Evolutionary conservation across 2,329 filamentous ascomycete genomes (phyloP).

Genomic region (Epichloe brachyelytri): DNA sequence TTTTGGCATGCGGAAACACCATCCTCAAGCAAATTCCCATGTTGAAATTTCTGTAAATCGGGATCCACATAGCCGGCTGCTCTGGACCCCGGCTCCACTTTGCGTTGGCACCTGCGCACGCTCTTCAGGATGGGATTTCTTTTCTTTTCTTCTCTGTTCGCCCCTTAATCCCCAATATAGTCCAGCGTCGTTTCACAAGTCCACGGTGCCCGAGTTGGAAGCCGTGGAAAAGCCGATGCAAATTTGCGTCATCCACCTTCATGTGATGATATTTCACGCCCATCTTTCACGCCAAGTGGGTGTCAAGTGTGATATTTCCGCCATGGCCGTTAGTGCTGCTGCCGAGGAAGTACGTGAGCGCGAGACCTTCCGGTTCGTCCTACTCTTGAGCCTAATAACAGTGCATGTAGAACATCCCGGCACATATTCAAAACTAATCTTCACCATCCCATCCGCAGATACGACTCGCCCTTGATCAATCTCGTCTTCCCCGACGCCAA

Average conservation of each 20-base stretch:
- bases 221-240: background rate
- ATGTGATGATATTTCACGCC: slow-evolving; percentile 1
- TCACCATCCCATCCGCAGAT: background rate
- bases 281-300: background rate
- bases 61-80: background rate
- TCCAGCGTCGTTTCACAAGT: background rate
- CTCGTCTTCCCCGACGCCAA: background rate
- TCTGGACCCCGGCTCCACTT: background rate
- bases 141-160: background rate
- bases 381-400: too few relatives aligned
- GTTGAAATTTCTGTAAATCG: background rate
- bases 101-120: background rate
- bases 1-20: too few relatives aligned
- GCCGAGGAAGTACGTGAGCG: slow-evolving; percentile 5
- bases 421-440: background rate
- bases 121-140: background rate
- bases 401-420: background rate
- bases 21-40: background rate
- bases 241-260: background rate
- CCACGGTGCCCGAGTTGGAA: background rate
- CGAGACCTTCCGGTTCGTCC: slow-evolving; percentile 3
- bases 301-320: background rate
- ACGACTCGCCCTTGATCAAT: slow-evolving; percentile 6
- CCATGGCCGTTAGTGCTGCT: slow-evolving; percentile 1
- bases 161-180: background rate